phyloP scores from a whole-genome alignment of 208 protist genomes.

The Trypanosoma platydactyli region DNA sequence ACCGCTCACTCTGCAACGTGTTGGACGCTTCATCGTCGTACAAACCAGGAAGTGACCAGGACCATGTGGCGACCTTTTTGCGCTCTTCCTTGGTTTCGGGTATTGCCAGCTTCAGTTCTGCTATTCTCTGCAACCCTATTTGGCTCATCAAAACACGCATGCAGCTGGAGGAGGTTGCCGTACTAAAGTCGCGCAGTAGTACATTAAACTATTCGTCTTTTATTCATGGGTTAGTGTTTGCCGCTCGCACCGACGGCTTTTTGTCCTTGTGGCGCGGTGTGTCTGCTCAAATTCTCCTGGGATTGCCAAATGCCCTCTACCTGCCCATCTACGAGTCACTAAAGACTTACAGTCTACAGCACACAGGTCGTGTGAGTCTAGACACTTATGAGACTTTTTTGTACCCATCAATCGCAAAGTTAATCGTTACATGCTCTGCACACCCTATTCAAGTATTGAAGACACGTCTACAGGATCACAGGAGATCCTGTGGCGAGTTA shows the following conservation, averaged over 20 bases:
- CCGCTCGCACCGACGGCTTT: slow-evolving; percentile 53
- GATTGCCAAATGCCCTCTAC: slow-evolving; percentile 78
- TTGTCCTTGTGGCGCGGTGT: slow-evolving; percentile 76
- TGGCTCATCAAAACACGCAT: slow-evolving; percentile 91
- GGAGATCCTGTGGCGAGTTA: slow-evolving; percentile 53
- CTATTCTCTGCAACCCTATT: slow-evolving; percentile 80
- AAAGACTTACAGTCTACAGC: slow-evolving; percentile 34
- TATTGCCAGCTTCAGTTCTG: slow-evolving; percentile 59
- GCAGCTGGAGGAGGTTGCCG: slow-evolving; percentile 50
- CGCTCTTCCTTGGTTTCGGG: slow-evolving; percentile 54
- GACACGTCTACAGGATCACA: slow-evolving; percentile 85
- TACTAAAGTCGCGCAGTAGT: neutral
- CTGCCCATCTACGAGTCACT: slow-evolving; percentile 85
- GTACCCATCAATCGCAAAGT: slow-evolving; percentile 70
- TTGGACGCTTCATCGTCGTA: slow-evolving; percentile 21
- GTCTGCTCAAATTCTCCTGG: slow-evolving; percentile 77
- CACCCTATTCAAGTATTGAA: slow-evolving; percentile 82
- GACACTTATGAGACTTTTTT: slow-evolving; percentile 49
- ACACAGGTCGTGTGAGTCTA: slow-evolving; percentile 30
- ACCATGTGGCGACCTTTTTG: slow-evolving; percentile 37
- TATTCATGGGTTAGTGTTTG: slow-evolving; percentile 52
- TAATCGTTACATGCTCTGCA: slow-evolving; percentile 42
- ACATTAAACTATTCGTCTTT: slow-evolving; percentile 53
- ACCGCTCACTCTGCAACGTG: slow-evolving; percentile 49
- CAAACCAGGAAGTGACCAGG: neutral